A percentile compares a stretch with the other conserved stretches of the same genome.
These are phyloP conservation scores for Scedosporium dehoogii DNA, from an alignment of 2,329 filamentous ascomycete genomes.

Conservation along the genomic window DNA sequence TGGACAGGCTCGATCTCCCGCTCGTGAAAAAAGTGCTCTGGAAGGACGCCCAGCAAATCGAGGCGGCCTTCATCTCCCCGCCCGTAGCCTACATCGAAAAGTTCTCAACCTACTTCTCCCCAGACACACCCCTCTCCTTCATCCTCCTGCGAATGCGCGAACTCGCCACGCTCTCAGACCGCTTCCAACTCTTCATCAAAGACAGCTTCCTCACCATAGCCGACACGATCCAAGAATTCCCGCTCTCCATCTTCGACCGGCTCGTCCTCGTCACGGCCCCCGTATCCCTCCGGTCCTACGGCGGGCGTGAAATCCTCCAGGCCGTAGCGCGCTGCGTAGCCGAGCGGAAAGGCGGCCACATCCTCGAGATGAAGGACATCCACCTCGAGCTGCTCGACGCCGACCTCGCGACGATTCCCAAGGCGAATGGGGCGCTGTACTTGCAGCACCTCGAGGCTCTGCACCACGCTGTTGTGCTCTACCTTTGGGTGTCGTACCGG, in stretches of 20 bases:
- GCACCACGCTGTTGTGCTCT: conserved; percentile 74
- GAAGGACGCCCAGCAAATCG: conserved; percentile 54
- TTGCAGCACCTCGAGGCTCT: conserved; percentile 63
- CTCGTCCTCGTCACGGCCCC: conserved; percentile 52
- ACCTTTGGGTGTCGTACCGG: conserved; percentile 88
- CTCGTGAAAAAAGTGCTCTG: conserved; percentile 54
- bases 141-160: conserved; percentile 68
- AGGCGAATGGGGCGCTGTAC: conserved; percentile 37
- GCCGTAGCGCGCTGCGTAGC: conserved; percentile 63
- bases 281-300: conserved; percentile 40
- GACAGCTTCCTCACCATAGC: conserved; percentile 55
- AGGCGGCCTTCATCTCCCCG: conserved; percentile 63
- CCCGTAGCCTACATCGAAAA: conserved; percentile 60
- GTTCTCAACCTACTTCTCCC: conserved; percentile 75
- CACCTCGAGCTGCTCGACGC: conserved; percentile 67
- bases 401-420: conserved; percentile 28
- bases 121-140: conserved; percentile 71
- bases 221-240: conserved; percentile 63
- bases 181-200: conserved; percentile 57
- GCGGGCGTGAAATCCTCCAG: conserved; percentile 40
- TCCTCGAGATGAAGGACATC: conserved; percentile 63
- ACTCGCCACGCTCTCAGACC: conserved; percentile 50
- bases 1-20: conserved; percentile 60
- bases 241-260: conserved; percentile 63
- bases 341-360: conserved; percentile 51